These are phyloP conservation scores for Cylindrotheca closterium DNA, from an alignment of 108 stramenopile species.

Conservation along the genomic window DNA sequence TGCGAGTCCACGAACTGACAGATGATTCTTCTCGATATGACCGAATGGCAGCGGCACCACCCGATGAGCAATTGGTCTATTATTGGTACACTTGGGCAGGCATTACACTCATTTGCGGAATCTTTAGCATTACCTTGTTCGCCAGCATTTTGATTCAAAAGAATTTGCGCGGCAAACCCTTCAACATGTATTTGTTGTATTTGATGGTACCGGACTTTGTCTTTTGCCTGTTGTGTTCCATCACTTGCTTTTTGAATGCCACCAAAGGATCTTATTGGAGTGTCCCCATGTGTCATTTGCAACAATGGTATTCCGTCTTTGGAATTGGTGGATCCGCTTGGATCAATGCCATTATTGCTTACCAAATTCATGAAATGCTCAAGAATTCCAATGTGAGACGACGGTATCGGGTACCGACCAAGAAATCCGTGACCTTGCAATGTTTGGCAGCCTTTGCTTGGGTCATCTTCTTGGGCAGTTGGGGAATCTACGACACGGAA, in stretches of 20 bases:
- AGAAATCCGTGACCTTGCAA: neutral
- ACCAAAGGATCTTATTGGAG: constrained; percentile 6
- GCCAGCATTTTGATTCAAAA: neutral
- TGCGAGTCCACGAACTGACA: too few species aligned
- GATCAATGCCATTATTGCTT: constrained; percentile 5
- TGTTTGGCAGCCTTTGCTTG: constrained; percentile 7
- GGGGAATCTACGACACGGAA: neutral
- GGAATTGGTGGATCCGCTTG: constrained; percentile 13
- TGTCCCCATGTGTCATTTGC: constrained; percentile 12
- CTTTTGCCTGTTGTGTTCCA: constrained; percentile 15
- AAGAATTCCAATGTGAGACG: neutral
- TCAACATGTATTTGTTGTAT: constrained; percentile 28
- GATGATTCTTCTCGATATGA: constrained; percentile 16
- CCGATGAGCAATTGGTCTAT: constrained; percentile 9
- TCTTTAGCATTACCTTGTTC: constrained; percentile 11
- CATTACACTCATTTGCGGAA: neutral
- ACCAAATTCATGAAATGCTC: constrained; percentile 9
- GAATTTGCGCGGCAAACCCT: constrained; percentile 10
- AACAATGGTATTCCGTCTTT: constrained; percentile 22
- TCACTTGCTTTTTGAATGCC: constrained; percentile 18
- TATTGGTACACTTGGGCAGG: constrained; percentile 13
- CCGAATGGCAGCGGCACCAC: constrained; percentile 1
- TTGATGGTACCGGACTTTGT: constrained; percentile 23
- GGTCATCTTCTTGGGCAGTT: neutral
- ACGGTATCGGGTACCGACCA: constrained; percentile 3